Percentiles rank a stretch among this genome's conserved stretches.
These are phyloP conservation scores for Aspergillus eucalypticola DNA, from an alignment of 2,329 filamentous ascomycete genomes.

Conservation along the genomic window DNA sequence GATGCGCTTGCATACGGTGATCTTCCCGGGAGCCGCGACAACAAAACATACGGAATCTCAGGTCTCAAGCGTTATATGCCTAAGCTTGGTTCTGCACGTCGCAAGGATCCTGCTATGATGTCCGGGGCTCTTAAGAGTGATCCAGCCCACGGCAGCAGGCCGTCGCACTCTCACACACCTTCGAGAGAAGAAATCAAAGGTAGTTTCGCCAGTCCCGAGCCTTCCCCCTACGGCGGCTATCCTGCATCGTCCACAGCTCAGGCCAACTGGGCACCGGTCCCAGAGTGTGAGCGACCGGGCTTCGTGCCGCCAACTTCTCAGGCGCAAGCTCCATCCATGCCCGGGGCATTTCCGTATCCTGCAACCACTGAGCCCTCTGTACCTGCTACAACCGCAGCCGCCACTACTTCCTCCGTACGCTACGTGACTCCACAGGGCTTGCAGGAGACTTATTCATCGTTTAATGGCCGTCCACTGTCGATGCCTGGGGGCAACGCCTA, in stretches of 20 bases:
- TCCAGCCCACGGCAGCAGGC: conserved; percentile 8
- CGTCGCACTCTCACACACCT: conserved; percentile 13
- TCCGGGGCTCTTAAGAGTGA: conserved; percentile 20
- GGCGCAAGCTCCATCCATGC: conserved; percentile 26
- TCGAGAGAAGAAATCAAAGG: conserved; percentile 22
- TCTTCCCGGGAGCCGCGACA: conserved; percentile 8
- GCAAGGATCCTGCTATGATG: conserved; percentile 18
- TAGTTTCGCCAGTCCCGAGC: conserved; percentile 35
- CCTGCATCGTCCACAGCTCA: conserved; percentile 17
- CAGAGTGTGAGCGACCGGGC: conserved; percentile 43
- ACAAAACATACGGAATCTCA: too few relatives aligned
- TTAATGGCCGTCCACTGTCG: conserved; percentile 17
- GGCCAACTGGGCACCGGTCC: conserved; percentile 41
- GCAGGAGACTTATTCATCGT: conserved; percentile 24
- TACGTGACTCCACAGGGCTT: conserved; percentile 30
- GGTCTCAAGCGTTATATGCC: background rate
- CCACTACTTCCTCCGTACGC: conserved; percentile 31
- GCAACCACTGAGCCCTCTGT: conserved; percentile 24
- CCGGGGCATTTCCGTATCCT: conserved; percentile 33
- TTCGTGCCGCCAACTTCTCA: conserved; percentile 44
- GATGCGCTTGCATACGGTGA: conserved; percentile 44
- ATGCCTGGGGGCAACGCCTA: conserved; percentile 17
- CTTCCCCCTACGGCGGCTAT: conserved; percentile 18
- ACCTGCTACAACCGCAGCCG: conserved; percentile 22
- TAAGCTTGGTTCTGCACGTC: conserved; percentile 9